A percentile compares a stretch with the other conserved stretches of the same genome.
Evolutionary conservation across 371 early-diverging fungal species (phyloP).

Genomic region (Syncephalastrum sp.): DNA sequence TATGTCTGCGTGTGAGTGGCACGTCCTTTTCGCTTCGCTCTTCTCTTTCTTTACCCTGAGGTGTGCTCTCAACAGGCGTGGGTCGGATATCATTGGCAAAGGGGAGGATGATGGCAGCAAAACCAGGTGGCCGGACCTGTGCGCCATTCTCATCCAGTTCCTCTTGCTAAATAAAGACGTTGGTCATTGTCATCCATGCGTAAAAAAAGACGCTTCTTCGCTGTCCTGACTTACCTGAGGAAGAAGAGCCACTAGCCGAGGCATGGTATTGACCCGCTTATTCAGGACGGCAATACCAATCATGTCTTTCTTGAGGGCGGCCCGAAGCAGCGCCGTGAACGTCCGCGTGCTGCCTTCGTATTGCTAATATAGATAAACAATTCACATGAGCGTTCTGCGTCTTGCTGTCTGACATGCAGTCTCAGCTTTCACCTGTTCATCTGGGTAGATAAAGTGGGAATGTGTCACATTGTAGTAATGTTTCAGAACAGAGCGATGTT

Average conservation of each 20-base stretch:
- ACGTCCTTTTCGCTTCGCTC: not conserved
- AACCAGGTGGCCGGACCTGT: constrained; percentile 56
- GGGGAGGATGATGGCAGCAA: constrained; percentile 62
- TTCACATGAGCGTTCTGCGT: not conserved
- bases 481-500: constrained; percentile 32
- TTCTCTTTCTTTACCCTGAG: constrained; percentile 18
- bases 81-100: constrained; percentile 69
- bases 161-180: constrained; percentile 19
- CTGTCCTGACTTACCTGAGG: constrained; percentile 52
- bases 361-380: constrained; percentile 18
- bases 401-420: not conserved
- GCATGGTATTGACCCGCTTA: constrained; percentile 47
- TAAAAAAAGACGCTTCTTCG: not conserved
- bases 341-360: constrained; percentile 66
- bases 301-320: constrained; percentile 50
- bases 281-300: constrained; percentile 63
- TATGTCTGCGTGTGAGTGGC: not conserved
- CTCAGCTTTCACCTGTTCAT: constrained; percentile 54
- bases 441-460: constrained; percentile 73
- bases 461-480: constrained; percentile 60
- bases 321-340: constrained; percentile 60
- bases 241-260: constrained; percentile 59
- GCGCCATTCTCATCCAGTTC: constrained; percentile 27
- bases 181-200: no score
- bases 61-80: constrained; percentile 33